Base-by-base conservation (phyloP, 2,329 filamentous ascomycete genomes). In the Aspergillus sp. region DNA sequence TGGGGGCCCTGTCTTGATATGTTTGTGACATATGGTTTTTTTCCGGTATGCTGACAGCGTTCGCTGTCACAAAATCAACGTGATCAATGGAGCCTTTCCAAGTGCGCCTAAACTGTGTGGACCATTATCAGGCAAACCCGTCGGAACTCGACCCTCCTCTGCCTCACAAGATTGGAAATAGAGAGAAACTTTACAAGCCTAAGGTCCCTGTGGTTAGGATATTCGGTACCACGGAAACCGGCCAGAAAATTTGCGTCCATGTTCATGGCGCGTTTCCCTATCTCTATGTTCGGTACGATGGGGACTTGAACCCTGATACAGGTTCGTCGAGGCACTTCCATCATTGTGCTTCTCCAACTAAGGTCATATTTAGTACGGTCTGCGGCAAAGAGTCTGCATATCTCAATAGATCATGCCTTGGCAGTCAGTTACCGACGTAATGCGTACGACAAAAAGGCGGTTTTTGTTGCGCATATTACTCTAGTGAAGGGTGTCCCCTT, bases 261-360 rank as follows among this genome's bases (percentile, higher is more conserved):
- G 86, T 99, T 56, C 95, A 98, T 75, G 95, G 96, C 59, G 92
- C 91, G 20, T 93, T 99, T 68, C 95, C 95, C 1, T 99, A 99
- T 71, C 79, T 98, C n/a, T 98, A 92, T 71, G 81, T 99, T 56
- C 89, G 93, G 73, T 96, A 96, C 73, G 80, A 83, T 48, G 92
- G 90, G 20, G 83, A 83, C 65, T 74, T 95, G 59, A 81, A 81
- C 41, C 79, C 82, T 9, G 83, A 89, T 61, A 83, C 87, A 72
- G 89, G 90, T 93, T 75, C 70, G 84, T 66, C 48, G 51, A 42
- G 19, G 17, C 3, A 33, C 19, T 37, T 47, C 20, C 19, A 9
- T 51, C 22, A 20, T 11, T 19, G 40, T 40, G 40, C 20, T 30
- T 47, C 15, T 20, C 42, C 7, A 41, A 20, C 45, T 53, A 50